phyloP scores from a whole-genome alignment of 495 filamentous ascomycete species.

The Rhypophila decipiens region DNA sequence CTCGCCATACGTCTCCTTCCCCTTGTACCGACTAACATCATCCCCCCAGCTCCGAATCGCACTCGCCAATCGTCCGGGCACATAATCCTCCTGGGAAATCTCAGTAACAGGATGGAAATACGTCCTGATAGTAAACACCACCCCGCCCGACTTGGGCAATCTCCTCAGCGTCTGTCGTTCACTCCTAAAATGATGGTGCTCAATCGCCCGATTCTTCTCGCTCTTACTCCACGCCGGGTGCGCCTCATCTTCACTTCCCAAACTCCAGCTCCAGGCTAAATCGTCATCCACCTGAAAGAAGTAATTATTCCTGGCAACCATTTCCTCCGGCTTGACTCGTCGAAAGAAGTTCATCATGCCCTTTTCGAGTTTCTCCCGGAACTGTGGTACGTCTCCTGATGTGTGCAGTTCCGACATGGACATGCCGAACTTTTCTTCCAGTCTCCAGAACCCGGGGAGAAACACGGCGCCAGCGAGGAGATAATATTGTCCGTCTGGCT shows the following conservation, averaged over 20 bases:
- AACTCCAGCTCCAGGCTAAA: conserved; percentile 65
- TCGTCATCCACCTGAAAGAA: conserved; percentile 74
- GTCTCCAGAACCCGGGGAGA: conserved; percentile 81
- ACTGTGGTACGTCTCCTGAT: conserved; percentile 73
- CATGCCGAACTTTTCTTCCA: conserved; percentile 84
- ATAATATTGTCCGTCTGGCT: conserved; percentile 74
- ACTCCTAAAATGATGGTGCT: conserved; percentile 71
- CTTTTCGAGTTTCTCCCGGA: conserved; percentile 67
- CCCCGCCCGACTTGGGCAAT: conserved; percentile 64
- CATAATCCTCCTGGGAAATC: conserved; percentile 60
- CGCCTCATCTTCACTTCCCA: conserved; percentile 63
- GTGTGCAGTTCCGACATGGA: conserved; percentile 77
- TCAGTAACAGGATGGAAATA: conserved; percentile 68
- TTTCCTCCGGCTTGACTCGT: conserved; percentile 55
- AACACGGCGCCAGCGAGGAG: conserved; percentile 74
- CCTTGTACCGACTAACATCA: conserved; percentile 80
- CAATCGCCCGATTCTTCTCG: conserved; percentile 67
- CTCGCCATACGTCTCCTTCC: conserved; percentile 69
- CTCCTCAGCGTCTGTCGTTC: conserved; percentile 73
- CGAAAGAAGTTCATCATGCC: conserved; percentile 80
- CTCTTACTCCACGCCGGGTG: conserved; percentile 68
- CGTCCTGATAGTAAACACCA: conserved; percentile 76
- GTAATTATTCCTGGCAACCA: conserved; percentile 60
- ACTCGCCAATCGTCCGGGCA: conserved; percentile 65
- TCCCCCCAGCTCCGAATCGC: conserved; percentile 80